A percentile compares a stretch with the other conserved stretches of the same genome.
Evolutionary conservation across 148 eudicot species (phyloP).

Genomic region (Heliosperma pusillum): DNA sequence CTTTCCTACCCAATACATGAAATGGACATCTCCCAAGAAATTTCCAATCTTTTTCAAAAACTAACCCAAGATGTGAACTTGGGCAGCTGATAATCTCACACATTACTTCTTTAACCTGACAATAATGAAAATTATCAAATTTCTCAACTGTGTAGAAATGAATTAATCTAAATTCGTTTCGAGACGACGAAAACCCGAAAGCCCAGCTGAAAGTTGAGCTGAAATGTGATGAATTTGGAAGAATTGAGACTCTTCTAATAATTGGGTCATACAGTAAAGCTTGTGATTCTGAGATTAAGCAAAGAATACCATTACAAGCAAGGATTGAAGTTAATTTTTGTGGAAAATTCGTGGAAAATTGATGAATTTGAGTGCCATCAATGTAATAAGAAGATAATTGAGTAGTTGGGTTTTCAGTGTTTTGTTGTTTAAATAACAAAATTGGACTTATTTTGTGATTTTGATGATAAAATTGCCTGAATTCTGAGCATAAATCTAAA

Average conservation of each 20-base stretch:
- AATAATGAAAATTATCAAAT: conserved; percentile 37
- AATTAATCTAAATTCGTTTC: conserved; percentile 26
- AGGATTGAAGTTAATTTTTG: conserved; percentile 21
- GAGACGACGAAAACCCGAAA: conserved; percentile 25
- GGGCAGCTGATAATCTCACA: conserved; percentile 33
- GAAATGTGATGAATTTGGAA: conserved; percentile 26
- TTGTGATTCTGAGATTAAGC: conserved; percentile 24
- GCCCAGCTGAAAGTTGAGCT: conserved; percentile 26
- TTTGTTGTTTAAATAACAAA: conserved; percentile 26
- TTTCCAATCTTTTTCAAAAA: conserved; percentile 22
- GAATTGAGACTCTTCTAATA: conserved; percentile 14
- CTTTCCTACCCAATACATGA: conserved; percentile 32
- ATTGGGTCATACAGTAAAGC: conserved; percentile 31
- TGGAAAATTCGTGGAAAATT: conserved; percentile 22
- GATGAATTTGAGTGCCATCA: conserved; percentile 28
- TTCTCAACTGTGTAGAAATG: conserved; percentile 30
- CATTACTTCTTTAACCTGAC: conserved; percentile 23
- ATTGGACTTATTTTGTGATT: conserved; percentile 36
- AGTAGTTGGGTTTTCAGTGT: conserved; percentile 20
- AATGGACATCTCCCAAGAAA: conserved; percentile 33
- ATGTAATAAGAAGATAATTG: conserved; percentile 25
- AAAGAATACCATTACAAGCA: conserved; percentile 29
- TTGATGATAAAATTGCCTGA: conserved; percentile 30
- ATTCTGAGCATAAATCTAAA: conserved; percentile 23
- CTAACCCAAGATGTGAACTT: conserved; percentile 19